Evolutionary conservation across 495 filamentous ascomycete genomes (phyloP).

Genomic region (Penicillium canescens): DNA sequence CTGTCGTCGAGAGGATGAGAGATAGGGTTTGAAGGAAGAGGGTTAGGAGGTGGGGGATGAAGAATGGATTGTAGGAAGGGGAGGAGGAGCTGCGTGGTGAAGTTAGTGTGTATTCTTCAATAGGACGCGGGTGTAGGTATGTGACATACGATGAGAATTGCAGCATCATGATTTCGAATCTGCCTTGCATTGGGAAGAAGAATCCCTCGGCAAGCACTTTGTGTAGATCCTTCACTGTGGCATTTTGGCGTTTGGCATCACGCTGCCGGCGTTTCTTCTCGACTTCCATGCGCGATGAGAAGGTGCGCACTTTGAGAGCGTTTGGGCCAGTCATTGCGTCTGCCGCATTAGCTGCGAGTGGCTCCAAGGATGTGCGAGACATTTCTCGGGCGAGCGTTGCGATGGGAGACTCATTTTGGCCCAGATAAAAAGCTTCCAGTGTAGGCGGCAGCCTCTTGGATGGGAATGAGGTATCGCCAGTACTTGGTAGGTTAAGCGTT

Average conservation of each 20-base stretch:
- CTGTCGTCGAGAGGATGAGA: conserved; percentile 50
- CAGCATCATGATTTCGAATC: conserved; percentile 48
- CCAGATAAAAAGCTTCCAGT: conserved; percentile 50
- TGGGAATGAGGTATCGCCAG: conserved; percentile 60
- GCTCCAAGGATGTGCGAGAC: conserved; percentile 70
- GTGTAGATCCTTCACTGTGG: conserved; percentile 73
- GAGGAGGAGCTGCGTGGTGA: conserved; percentile 30
- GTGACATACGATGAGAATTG: conserved; percentile 40
- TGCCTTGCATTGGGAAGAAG: conserved; percentile 71
- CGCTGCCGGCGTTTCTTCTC: conserved; percentile 60
- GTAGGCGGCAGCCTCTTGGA: conserved; percentile 67
- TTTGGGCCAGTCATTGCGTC: conserved; percentile 77
- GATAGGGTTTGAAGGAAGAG: conserved; percentile 54
- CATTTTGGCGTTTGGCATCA: conserved; percentile 41
- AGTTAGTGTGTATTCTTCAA: background rate
- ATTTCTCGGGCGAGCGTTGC: conserved; percentile 60
- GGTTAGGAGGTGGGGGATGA: conserved; percentile 45
- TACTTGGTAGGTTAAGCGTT: conserved; percentile 34
- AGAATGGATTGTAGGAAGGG: conserved; percentile 40
- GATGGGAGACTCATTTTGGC: conserved; percentile 52
- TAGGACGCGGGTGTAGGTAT: background rate
- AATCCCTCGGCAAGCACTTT: conserved; percentile 74
- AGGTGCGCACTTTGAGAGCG: conserved; percentile 79
- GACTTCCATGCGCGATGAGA: conserved; percentile 70
- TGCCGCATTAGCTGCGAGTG: conserved; percentile 65